Evolutionary conservation across 2,329 filamentous ascomycete species (phyloP).

Genomic region (Tympanopsis confertula): DNA sequence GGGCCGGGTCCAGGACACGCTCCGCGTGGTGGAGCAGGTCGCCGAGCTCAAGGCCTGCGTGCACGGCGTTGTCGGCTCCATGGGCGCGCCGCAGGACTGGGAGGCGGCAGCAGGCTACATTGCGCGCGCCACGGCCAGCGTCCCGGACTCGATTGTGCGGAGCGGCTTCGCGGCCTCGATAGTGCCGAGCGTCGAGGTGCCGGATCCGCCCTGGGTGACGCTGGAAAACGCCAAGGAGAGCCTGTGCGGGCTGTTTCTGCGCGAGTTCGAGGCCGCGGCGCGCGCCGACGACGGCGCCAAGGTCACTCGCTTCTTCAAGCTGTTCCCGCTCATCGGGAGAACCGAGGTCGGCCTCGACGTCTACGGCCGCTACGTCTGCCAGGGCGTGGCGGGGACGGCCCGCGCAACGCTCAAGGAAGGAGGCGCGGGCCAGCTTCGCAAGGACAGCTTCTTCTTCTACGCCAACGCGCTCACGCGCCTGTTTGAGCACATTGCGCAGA

Average conservation of each 20-base stretch:
- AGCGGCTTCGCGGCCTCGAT: constrained; percentile 79
- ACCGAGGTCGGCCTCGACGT: constrained; percentile 84
- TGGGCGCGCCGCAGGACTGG: constrained; percentile 98
- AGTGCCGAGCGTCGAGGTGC: constrained; percentile 90
- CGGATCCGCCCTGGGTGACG: constrained; percentile 78
- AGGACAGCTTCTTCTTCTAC: constrained; percentile 83
- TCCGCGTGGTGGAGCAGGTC: constrained; percentile 89
- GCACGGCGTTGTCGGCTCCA: constrained; percentile 83
- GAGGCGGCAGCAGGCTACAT: constrained; percentile 85
- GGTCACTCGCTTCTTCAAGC: constrained; percentile 93
- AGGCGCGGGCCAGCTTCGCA: constrained; percentile 53
- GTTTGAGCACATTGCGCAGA: constrained; percentile 95
- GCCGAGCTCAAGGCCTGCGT: constrained; percentile 95
- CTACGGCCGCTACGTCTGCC: constrained; percentile 90
- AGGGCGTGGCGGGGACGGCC: constrained; percentile 81
- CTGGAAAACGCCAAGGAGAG: constrained; percentile 79
- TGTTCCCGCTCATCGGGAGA: constrained; percentile 86
- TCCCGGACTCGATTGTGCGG: constrained; percentile 76
- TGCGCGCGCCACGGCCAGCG: constrained; percentile 63
- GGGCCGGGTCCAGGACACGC: constrained; percentile 75
- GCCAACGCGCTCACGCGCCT: constrained; percentile 79
- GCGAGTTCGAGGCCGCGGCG: constrained; percentile 89
- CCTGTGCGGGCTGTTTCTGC: constrained; percentile 76
- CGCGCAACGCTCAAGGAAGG: constrained; percentile 65
- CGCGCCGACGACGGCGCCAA: constrained; percentile 76